These are phyloP conservation scores for Zymoseptoria brevis DNA, from an alignment of 2,329 filamentous ascomycete species.

Conservation along the genomic window DNA sequence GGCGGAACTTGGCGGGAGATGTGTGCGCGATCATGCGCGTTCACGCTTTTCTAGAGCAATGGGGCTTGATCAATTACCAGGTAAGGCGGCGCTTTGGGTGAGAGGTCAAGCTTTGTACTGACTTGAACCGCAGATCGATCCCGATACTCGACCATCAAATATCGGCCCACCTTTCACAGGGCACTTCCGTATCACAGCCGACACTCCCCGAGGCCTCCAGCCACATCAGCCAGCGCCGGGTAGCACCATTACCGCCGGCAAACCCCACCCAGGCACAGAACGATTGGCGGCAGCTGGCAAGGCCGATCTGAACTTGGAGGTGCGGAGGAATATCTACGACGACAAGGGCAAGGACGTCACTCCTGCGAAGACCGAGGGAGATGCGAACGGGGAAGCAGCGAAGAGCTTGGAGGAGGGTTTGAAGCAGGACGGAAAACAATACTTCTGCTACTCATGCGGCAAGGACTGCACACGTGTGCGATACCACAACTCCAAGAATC, in stretches of 20 bases:
- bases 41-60: constrained; percentile 94
- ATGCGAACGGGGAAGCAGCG: constrained; percentile 63
- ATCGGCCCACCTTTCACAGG: constrained; percentile 95
- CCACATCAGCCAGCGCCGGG: constrained; percentile 88
- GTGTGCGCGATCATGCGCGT: constrained; percentile 99
- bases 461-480: constrained; percentile 74
- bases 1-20: constrained; percentile 89
- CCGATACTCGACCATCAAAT: constrained; percentile 87
- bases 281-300: constrained; percentile 62
- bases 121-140: constrained; percentile 63
- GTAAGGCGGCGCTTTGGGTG: constrained; percentile 38
- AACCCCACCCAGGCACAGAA: constrained; percentile 61
- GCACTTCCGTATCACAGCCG: constrained; percentile 91
- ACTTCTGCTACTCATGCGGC: constrained; percentile 85
- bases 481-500: constrained; percentile 61
- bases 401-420: constrained; percentile 52
- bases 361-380: constrained; percentile 42
- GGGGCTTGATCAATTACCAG: constrained; percentile 98
- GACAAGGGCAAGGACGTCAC: constrained; percentile 78
- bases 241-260: constrained; percentile 52
- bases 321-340: constrained; percentile 93
- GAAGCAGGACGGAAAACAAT: constrained; percentile 56
- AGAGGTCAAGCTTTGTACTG: background rate
- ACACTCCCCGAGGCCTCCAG: constrained; percentile 89
- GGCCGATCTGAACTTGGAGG: constrained; percentile 79